Conservation (phyloP, 257 asterid species). For the Rehmannia glutinosa region DNA sequence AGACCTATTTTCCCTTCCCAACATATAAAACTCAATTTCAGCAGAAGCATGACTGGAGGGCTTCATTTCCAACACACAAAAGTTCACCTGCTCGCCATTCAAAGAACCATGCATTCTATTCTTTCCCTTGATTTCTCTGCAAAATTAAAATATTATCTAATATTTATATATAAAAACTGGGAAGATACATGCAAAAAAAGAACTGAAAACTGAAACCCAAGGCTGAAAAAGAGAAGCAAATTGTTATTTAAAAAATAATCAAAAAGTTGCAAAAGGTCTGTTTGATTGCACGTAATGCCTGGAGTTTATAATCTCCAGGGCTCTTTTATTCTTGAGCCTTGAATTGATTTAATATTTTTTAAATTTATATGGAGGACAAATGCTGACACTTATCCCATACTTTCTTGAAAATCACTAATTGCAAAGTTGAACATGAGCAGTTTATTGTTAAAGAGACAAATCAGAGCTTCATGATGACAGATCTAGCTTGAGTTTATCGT, state of each 20-base stretch:
- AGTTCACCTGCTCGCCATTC: too few species aligned
- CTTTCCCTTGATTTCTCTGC: too few species aligned
- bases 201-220: conserved; percentile 17
- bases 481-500: too few species aligned
- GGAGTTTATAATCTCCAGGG: conserved; percentile 22
- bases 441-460: too few species aligned
- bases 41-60: conserved; percentile 21
- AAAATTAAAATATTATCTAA: too few species aligned
- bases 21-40: not conserved
- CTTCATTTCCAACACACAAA: conserved; percentile 18
- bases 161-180: too few species aligned
- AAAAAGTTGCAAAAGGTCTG: too few species aligned
- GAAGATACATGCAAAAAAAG: too few species aligned
- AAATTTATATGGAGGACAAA: conserved; percentile 25
- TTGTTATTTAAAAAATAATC: too few species aligned
- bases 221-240: too few species aligned
- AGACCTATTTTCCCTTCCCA: not conserved
- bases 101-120: not conserved
- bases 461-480: too few species aligned
- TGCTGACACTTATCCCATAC: conserved; percentile 45
- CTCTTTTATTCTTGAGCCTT: conserved; percentile 14
- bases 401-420: conserved; percentile 17
- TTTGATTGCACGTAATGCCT: conserved; percentile 38
- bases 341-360: not conserved
- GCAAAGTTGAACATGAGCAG: too few species aligned